A percentile compares a stretch with the other conserved stretches of the same genome.
Evolutionary conservation across 176 grass and related monocot species (phyloP).

Genomic region (Cenchrus purpureus): DNA sequence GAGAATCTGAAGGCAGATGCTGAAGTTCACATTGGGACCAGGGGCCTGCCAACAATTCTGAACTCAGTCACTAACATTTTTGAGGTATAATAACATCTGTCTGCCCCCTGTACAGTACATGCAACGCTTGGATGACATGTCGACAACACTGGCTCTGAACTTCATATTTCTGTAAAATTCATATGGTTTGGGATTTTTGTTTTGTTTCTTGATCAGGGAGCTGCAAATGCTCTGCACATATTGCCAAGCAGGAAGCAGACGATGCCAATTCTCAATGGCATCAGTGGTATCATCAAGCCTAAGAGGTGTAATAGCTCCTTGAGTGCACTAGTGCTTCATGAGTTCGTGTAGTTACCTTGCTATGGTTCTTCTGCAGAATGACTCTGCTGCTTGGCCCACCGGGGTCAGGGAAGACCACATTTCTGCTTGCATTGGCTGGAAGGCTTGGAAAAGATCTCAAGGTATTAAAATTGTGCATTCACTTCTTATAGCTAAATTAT

Average conservation of each 20-base stretch:
- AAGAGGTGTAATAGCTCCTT: constrained; percentile 13
- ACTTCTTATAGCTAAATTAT: not conserved
- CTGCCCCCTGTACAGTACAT: not conserved
- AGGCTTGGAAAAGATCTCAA: constrained; percentile 21
- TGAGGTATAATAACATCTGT: constrained; percentile 29
- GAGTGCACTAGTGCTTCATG: not conserved
- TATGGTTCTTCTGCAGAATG: constrained; percentile 13
- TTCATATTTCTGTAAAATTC: not conserved
- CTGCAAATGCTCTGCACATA: constrained; percentile 10
- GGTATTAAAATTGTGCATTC: constrained; percentile 7
- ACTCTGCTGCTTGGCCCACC: constrained; percentile 34
- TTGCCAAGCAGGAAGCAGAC: constrained; percentile 27
- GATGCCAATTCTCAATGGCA: constrained; percentile 26
- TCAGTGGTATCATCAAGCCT: constrained; percentile 35
- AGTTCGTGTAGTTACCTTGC: constrained; percentile 1
- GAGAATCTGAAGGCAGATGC: constrained; percentile 46
- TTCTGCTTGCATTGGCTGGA: constrained; percentile 22
- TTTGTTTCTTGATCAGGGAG: constrained; percentile 19
- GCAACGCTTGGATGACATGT: not conserved
- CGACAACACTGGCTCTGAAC: not conserved
- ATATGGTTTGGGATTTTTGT: not conserved
- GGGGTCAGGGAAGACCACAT: constrained; percentile 32
- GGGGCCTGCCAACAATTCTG: constrained; percentile 49
- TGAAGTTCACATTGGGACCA: constrained; percentile 35
- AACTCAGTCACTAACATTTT: constrained; percentile 40